Evolutionary conservation across 768 basidiomycete genomes (phyloP).

Genomic region (Thelephora ganbajun): DNA sequence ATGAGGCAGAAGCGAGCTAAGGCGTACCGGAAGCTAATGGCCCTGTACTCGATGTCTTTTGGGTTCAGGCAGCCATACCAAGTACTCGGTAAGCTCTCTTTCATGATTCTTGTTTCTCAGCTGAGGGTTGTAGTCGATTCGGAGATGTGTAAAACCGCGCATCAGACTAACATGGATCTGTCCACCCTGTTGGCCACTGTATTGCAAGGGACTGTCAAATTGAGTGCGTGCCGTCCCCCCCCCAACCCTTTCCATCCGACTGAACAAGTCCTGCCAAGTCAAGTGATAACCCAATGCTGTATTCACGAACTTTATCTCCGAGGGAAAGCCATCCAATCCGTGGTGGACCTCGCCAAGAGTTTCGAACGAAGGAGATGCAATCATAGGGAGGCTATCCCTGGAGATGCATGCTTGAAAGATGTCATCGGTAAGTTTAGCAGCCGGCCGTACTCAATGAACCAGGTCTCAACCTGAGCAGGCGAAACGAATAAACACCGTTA

Average conservation of each 20-base stretch:
- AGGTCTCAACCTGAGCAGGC: conserved; percentile 26
- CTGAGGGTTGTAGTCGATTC: conserved; percentile 51
- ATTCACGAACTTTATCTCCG: conserved; percentile 87
- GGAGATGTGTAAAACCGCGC: conserved; percentile 61
- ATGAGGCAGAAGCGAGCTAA: conserved; percentile 98
- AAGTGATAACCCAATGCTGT: conserved; percentile 99
- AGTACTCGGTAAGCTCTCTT: conserved; percentile 48
- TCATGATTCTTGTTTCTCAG: conserved; percentile 4
- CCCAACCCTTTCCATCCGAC: neutral
- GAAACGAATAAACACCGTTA: conserved; percentile 87
- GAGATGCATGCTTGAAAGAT: conserved; percentile 68
- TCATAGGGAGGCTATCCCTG: conserved; percentile 75
- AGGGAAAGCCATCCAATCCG: conserved; percentile 56
- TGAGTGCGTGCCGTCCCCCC: conserved; percentile 50
- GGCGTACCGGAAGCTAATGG: conserved; percentile 89
- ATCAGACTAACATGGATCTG: conserved; percentile 62
- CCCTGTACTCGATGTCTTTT: conserved; percentile 73
- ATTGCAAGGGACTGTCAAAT: conserved; percentile 80
- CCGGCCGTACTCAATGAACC: neutral
- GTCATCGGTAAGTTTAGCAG: conserved; percentile 54
- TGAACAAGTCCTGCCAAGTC: conserved; percentile 24
- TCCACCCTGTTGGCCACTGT: conserved; percentile 60
- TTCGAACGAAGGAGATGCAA: conserved; percentile 95
- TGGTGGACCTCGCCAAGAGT: conserved; percentile 80
- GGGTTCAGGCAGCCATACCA: conserved; percentile 92